Base-by-base conservation (phyloP, 2,329 filamentous ascomycete species). In the Hymenoscyphus occultus region DNA sequence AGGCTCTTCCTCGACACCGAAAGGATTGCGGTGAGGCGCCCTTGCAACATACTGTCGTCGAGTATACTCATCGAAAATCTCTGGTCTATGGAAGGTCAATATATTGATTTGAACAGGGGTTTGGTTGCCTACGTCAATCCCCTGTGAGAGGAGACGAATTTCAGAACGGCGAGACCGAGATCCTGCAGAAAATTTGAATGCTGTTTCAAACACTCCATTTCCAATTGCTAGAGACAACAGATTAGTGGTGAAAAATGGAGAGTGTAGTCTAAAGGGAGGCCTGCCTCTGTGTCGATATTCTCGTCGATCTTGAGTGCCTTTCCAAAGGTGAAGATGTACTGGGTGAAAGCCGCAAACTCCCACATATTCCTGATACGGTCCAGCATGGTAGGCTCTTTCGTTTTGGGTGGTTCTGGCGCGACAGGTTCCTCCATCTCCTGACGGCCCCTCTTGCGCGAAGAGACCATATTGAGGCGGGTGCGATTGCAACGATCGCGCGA, bases 291-390 rank as follows among this genome's bases (percentile, higher is more conserved):
- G 74, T 94, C 92, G 68, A 97, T 84, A 74, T 90, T 88, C 68
- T 96, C 90, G 72, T 95, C 90, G 70, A 98, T 91, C 80, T 96
- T 97, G 76, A 96, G 88, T 56, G 88, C 88, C 73, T 90, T 88
- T 67, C 94, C 93, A 77, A 99, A 99, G 51, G 94, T 86, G 76
- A 89, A 91, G 67, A 98, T 91, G 84, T 93, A 99, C 79, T 99
- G 94, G 79, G 90, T 93, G 7, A 98, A 81, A 74, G 93, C 94
- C 67, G 94, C 92, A 78, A 98, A 97, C 77, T 97, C 91, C 93
- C 94, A 98, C 84, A 91, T 93, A 76, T 91, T 95, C 68, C 94
- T 87, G 71, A 98, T 84, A 70, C 83, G 87, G 65, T 86, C 80
- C 35, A 96, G 81, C 63, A 87, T 72, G 19, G 61, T 71, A 56